phyloP scores from a whole-genome alignment of 2,329 filamentous ascomycete species.

The Paraphoma sp. region DNA sequence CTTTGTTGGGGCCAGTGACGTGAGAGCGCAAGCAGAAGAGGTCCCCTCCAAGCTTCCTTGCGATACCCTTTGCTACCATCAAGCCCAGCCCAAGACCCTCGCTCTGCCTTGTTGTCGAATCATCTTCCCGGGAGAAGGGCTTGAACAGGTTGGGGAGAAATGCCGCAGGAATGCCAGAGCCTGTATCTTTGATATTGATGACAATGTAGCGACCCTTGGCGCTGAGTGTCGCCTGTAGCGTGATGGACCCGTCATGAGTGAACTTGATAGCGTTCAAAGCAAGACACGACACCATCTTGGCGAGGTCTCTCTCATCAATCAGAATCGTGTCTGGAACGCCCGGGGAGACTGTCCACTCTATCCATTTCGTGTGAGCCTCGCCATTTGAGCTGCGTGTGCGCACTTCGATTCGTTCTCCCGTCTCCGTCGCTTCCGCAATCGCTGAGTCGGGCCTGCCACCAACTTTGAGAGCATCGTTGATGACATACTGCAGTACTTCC shows the following conservation, averaged over 20 bases:
- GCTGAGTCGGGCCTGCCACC: constrained; percentile 61
- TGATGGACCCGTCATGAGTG: constrained; percentile 69
- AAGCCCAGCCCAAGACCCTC: constrained; percentile 74
- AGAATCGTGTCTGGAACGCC: constrained; percentile 62
- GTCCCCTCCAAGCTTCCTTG: constrained; percentile 72
- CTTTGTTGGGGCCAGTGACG: constrained; percentile 65
- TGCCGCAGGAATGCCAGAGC: constrained; percentile 70
- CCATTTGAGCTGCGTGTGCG: constrained; percentile 53
- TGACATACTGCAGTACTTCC: constrained; percentile 59
- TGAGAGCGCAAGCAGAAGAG: constrained; percentile 69
- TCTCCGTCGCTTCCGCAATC: constrained; percentile 53
- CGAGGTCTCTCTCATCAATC: constrained; percentile 68
- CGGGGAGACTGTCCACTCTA: constrained; percentile 59
- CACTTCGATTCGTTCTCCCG: constrained; percentile 59
- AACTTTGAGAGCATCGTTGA: constrained; percentile 60
- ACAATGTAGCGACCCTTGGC: constrained; percentile 61
- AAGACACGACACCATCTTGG: constrained; percentile 69
- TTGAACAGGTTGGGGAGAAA: constrained; percentile 73
- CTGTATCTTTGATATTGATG: constrained; percentile 70
- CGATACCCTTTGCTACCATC: constrained; percentile 74
- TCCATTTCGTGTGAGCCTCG: constrained; percentile 53
- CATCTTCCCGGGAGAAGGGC: constrained; percentile 72
- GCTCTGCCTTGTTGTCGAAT: constrained; percentile 69
- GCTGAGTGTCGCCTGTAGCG: constrained; percentile 61
- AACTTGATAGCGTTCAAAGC: constrained; percentile 75